Percentiles rank a stretch among this genome's conserved stretches.
Conservation (phyloP, 306 rosid genomes). For the Calophaca sinica region DNA sequence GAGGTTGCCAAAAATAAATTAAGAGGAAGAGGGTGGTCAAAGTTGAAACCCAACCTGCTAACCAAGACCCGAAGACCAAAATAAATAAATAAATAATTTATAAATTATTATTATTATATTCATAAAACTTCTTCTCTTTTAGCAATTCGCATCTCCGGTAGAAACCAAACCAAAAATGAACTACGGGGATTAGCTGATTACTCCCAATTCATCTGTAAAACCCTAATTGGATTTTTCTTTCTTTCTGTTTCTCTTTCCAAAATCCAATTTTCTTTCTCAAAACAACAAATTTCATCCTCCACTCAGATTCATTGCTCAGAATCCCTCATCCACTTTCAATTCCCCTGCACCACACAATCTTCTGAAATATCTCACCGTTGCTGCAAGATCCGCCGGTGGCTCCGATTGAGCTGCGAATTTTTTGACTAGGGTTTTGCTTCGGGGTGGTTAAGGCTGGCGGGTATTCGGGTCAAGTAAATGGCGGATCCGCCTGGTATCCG, state of each 20-base stretch:
- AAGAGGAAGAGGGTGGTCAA: background rate
- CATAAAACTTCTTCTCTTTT: background rate
- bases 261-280: slow-evolving; percentile 37
- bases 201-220: slow-evolving; percentile 66
- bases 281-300: too few relatives aligned
- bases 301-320: too few relatives aligned
- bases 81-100: too few relatives aligned
- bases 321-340: too few relatives aligned
- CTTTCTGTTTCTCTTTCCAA: background rate
- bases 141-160: background rate
- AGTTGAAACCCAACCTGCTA: background rate
- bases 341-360: too few relatives aligned
- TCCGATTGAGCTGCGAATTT: too few relatives aligned
- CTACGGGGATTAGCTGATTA: background rate
- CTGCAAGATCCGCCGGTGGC: too few relatives aligned
- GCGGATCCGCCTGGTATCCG: slow-evolving; percentile 91
- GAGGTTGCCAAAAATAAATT: background rate
- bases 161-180: too few relatives aligned
- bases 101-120: too few relatives aligned
- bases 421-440: too few relatives aligned
- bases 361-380: too few relatives aligned
- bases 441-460: slow-evolving; percentile 73
- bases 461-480: slow-evolving; percentile 69
- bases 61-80: too few relatives aligned
- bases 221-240: slow-evolving; percentile 71